A percentile compares a stretch with the other conserved stretches of the same genome.
Evolutionary conservation across 106 monocot species (phyloP).

Genomic region (Acanthochlamys bracteata): DNA sequence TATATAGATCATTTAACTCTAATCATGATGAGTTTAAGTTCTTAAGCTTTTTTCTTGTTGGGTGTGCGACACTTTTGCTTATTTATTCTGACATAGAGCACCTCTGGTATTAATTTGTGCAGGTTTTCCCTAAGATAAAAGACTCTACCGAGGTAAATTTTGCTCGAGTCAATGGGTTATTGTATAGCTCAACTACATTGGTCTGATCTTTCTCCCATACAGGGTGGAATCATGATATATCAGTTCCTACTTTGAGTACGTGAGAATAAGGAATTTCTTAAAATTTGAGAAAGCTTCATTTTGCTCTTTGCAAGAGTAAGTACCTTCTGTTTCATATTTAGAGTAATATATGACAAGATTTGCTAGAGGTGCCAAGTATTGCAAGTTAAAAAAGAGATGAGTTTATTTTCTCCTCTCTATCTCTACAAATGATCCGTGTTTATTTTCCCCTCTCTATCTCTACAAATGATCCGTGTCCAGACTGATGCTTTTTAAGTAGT

Average conservation of each 20-base stretch:
- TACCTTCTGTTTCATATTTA: not conserved
- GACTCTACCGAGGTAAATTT: conserved; percentile 78
- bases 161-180: not conserved
- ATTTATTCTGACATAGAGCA: too few species aligned
- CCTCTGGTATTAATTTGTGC: conserved; percentile 16
- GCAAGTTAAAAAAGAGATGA: too few species aligned
- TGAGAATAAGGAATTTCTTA: conserved; percentile 79
- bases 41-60: too few species aligned
- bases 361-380: too few species aligned
- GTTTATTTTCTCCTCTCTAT: too few species aligned
- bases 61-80: too few species aligned
- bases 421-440: too few species aligned
- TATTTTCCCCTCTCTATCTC: too few species aligned
- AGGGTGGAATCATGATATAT: conserved; percentile 84
- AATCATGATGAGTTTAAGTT: too few species aligned
- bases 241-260: conserved; percentile 88
- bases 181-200: not conserved
- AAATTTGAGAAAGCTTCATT: conserved; percentile 85
- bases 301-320: conserved; percentile 96
- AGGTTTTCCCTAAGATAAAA: conserved; percentile 97
- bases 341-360: not conserved
- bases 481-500: too few species aligned
- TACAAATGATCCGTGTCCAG: too few species aligned
- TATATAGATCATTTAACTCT: too few species aligned
- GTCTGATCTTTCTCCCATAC: conserved; percentile 17